phyloP scores from a whole-genome alignment of 345 rosid species.

The Abelmoschus esculentus region DNA sequence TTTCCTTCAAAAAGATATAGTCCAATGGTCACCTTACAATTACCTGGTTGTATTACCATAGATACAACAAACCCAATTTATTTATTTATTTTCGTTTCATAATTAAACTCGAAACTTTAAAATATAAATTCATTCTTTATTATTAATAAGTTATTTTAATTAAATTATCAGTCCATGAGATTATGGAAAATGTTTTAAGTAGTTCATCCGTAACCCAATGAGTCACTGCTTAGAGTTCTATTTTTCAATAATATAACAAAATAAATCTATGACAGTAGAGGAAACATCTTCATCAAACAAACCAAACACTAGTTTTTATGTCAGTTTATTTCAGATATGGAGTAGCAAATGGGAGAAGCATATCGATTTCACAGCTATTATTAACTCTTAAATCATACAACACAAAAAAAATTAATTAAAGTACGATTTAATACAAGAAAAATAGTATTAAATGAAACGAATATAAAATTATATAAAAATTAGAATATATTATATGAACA shows the following conservation, averaged over 20 bases:
- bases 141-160: too few relatives aligned
- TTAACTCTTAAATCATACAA: background rate
- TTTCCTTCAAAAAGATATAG: too few relatives aligned
- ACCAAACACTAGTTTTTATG: background rate
- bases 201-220: background rate
- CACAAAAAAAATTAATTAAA: background rate
- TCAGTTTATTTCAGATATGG: background rate
- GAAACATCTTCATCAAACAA: conserved; percentile 4
- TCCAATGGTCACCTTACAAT: too few relatives aligned
- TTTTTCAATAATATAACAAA: background rate
- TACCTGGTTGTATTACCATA: too few relatives aligned
- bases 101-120: too few relatives aligned
- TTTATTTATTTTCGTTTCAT: too few relatives aligned
- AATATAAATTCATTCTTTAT: too few relatives aligned
- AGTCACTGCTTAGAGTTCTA: background rate
- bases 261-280: background rate
- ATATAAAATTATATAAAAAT: background rate
- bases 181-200: too few relatives aligned
- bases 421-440: background rate
- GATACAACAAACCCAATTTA: too few relatives aligned
- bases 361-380: background rate
- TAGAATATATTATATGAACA: too few relatives aligned
- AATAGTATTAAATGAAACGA: background rate
- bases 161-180: too few relatives aligned
- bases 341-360: too few relatives aligned